Evolutionary conservation across 768 basidiomycete genomes (phyloP).

Genomic region (Russula virescens): DNA sequence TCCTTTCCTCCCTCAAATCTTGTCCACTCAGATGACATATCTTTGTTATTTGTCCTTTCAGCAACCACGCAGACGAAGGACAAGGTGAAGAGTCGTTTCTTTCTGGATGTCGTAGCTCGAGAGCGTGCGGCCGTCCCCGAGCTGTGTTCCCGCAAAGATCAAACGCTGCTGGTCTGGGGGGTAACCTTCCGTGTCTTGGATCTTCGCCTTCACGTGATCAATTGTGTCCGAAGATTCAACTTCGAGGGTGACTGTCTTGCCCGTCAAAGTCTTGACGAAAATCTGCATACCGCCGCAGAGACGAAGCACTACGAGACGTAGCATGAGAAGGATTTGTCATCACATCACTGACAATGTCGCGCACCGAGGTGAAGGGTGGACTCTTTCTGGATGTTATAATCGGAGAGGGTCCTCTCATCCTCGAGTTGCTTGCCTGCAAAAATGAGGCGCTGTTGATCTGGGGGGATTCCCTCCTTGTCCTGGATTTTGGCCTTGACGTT

Average conservation of each 20-base stretch:
- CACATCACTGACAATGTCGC: constrained; percentile 6
- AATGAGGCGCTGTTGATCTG: too few species aligned
- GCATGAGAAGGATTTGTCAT: background rate
- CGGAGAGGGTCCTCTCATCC: constrained; percentile 44
- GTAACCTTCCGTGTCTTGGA: constrained; percentile 32
- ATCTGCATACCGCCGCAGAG: constrained; percentile 38
- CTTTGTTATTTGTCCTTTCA: too few species aligned
- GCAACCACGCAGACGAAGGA: constrained; percentile 24
- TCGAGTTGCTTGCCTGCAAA: constrained; percentile 48
- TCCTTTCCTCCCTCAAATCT: too few species aligned
- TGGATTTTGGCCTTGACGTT: constrained; percentile 35
- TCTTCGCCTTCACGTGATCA: constrained; percentile 32
- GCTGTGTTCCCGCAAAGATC: constrained; percentile 32
- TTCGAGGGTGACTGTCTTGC: constrained; percentile 54
- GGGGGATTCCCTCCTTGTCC: too few species aligned
- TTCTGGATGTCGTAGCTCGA: constrained; percentile 33
- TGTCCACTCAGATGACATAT: too few species aligned
- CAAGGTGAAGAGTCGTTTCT: constrained; percentile 30
- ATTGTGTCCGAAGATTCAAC: constrained; percentile 37
- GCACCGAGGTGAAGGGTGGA: constrained; percentile 30
- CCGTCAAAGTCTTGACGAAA: constrained; percentile 46
- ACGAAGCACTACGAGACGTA: constrained; percentile 35
- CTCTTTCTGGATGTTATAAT: constrained; percentile 34
- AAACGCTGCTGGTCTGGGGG: constrained; percentile 32
- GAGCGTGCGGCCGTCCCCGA: constrained; percentile 32